Evolutionary conservation across 768 basidiomycete genomes (phyloP).

Genomic region (Tephrocybe sp.): DNA sequence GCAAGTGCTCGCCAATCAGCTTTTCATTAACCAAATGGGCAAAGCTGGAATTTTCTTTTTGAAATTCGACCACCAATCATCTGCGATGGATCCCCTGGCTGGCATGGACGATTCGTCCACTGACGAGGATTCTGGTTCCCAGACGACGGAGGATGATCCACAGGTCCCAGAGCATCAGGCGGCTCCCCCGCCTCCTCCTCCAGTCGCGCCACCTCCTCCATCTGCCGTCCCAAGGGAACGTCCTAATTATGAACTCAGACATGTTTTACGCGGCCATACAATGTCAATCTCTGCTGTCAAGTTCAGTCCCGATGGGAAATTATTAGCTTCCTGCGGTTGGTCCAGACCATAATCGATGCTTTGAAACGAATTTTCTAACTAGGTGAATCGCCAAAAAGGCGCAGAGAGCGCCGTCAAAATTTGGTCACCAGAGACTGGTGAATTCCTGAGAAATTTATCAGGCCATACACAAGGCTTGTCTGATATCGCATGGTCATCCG

Average conservation of each 20-base stretch:
- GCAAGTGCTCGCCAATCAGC: constrained; percentile 16
- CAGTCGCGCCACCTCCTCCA: constrained; percentile 31
- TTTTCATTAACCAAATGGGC: constrained; percentile 14
- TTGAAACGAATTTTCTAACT: constrained; percentile 15
- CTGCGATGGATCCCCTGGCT: constrained; percentile 40
- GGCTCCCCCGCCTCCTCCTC: constrained; percentile 28
- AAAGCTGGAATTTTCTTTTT: constrained; percentile 1
- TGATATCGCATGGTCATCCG: constrained; percentile 85
- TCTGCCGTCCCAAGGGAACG: constrained; percentile 36
- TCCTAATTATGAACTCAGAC: constrained; percentile 69
- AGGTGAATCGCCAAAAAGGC: constrained; percentile 37
- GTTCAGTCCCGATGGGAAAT: constrained; percentile 85
- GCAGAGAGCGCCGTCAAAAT: constrained; percentile 79
- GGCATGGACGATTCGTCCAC: constrained; percentile 52
- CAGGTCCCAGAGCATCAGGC: constrained; percentile 64
- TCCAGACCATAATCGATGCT: constrained; percentile 17
- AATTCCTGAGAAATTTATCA: constrained; percentile 68
- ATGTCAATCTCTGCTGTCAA: constrained; percentile 85
- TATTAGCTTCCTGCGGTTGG: constrained; percentile 86
- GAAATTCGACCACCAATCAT: constrained; percentile 16
- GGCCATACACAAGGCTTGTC: constrained; percentile 84
- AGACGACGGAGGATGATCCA: constrained; percentile 84
- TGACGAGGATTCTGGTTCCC: constrained; percentile 68
- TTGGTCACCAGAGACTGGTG: constrained; percentile 79
- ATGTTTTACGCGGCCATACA: constrained; percentile 74